Base-by-base conservation (phyloP, 768 basidiomycete genomes). In the Macrolepiota albuminosa region DNA sequence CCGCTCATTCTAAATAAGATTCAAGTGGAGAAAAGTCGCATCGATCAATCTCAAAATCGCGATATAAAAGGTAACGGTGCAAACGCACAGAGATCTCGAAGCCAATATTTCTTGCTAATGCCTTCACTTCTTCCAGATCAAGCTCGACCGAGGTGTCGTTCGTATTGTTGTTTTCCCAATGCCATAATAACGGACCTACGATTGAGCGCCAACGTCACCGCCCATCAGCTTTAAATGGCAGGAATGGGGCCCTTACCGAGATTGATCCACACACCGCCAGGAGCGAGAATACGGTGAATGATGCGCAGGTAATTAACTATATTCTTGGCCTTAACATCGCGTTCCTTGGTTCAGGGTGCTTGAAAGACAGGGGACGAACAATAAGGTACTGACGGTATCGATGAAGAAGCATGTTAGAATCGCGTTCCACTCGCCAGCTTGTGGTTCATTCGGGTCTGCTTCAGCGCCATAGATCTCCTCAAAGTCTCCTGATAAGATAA, bases 401-500 rank as follows among this genome's bases (percentile, higher is more conserved):
- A 98, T 88, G 78, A 98, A 98, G 81, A 98, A 98, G 70, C 94
- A 98, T 1, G 95, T 98, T 63, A 97, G 72, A 7, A 98, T 81
- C 0, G 90, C 91, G 64, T 96, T 86, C 93, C 93, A 98, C 64
- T 84, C 72, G 13, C 89, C 92, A 2, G 82, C 75, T 54, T 93
- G 91, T 4, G 87, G 84, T 61, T 88, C 86, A 34, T 78, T 74
- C 11, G 80, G 76, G 34, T 81, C 73, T 43, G 76, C 73, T 10
- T 82, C 77, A 16, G 74, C 73, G 0, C 91, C 91, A 68, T 96
- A 98, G 18, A 96, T 86, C 66, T 95, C 95, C 67, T 94, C 91
- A 67, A 96, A 97, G 67, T 98, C 95, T 36, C 94, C 93, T 84
- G 68, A 43, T 21, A 64, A 33, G 0, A 46, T 1, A 48, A 18